phyloP scores from a whole-genome alignment of 2,329 filamentous ascomycete genomes.

The Cercospora brassicicola region DNA sequence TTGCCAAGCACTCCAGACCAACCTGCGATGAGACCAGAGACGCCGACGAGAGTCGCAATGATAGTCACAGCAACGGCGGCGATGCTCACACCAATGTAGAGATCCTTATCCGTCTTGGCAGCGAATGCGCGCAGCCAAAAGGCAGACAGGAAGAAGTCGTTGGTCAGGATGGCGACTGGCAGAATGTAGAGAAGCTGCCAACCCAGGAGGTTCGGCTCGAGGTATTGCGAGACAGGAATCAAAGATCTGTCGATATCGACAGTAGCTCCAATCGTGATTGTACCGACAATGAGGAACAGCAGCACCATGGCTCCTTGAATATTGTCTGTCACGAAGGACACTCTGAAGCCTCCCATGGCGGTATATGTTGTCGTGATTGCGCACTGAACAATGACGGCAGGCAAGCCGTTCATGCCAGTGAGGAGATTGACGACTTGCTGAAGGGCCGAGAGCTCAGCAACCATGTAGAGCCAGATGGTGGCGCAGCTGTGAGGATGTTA shows the following conservation, averaged over 20 bases:
- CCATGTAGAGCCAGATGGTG: conserved; percentile 84
- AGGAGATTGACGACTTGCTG: conserved; percentile 74
- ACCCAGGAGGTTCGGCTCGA: conserved; percentile 69
- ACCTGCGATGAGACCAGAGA: conserved; percentile 70
- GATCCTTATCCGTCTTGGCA: conserved; percentile 73
- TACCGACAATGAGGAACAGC: conserved; percentile 70
- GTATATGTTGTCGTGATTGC: conserved; percentile 80
- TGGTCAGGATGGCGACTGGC: conserved; percentile 75
- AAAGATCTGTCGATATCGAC: conserved; percentile 69
- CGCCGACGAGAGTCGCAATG: conserved; percentile 71
- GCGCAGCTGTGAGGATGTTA: conserved; percentile 53
- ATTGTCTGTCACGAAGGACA: conserved; percentile 82
- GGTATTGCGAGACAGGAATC: conserved; percentile 67
- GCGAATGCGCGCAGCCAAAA: conserved; percentile 86
- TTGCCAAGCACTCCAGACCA: conserved; percentile 73
- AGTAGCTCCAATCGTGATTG: conserved; percentile 74
- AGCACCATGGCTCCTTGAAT: conserved; percentile 78
- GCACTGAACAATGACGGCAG: conserved; percentile 75
- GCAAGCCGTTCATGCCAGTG: conserved; percentile 72
- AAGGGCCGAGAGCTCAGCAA: conserved; percentile 76
- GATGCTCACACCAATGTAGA: conserved; percentile 71
- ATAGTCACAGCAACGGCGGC: conserved; percentile 65
- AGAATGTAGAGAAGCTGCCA: conserved; percentile 87
- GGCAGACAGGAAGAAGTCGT: conserved; percentile 81
- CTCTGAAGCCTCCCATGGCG: conserved; percentile 73